Conservation (phyloP, 2,329 filamentous ascomycete species). For the Pseudodiploospora longispora region DNA sequence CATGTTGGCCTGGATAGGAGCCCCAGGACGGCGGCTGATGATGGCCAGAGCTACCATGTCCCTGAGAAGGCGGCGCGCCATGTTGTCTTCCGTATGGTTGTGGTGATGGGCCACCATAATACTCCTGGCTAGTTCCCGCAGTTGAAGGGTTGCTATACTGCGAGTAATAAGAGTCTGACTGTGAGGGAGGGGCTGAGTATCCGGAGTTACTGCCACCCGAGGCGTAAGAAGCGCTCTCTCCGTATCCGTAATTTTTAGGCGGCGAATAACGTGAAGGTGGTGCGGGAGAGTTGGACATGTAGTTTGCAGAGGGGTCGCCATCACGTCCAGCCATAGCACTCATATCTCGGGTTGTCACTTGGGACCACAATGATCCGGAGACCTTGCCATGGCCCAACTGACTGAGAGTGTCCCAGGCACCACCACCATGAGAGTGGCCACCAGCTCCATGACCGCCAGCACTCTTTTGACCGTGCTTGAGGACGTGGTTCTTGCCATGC, state of each 20-base stretch:
- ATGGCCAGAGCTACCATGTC: constrained; percentile 13
- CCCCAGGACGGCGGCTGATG: constrained; percentile 24
- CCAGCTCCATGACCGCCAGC: constrained; percentile 14
- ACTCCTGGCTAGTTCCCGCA: constrained; percentile 7
- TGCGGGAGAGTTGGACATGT: constrained; percentile 31
- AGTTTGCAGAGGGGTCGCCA: constrained; percentile 27
- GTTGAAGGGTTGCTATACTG: constrained; percentile 23
- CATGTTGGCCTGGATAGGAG: constrained; percentile 31
- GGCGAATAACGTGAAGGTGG: constrained; percentile 22
- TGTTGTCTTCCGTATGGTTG: constrained; percentile 17
- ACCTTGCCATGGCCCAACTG: constrained; percentile 49
- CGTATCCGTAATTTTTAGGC: constrained; percentile 32
- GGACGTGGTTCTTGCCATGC: constrained; percentile 69
- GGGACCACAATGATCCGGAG: constrained; percentile 51
- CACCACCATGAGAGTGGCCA: constrained; percentile 31
- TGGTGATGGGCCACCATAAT: constrained; percentile 14
- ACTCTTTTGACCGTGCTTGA: constrained; percentile 25
- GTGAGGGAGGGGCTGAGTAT: constrained; percentile 24
- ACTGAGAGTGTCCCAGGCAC: constrained; percentile 34
- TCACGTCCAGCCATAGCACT: constrained; percentile 45
- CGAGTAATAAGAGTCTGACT: constrained; percentile 15
- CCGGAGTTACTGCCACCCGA: constrained; percentile 18
- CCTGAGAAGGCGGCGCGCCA: constrained; percentile 11
- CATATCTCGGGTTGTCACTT: constrained; percentile 52
- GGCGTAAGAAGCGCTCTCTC: constrained; percentile 25